phyloP scores from a whole-genome alignment of 148 eudicot species.

The Rhododendron ferrugineum region DNA sequence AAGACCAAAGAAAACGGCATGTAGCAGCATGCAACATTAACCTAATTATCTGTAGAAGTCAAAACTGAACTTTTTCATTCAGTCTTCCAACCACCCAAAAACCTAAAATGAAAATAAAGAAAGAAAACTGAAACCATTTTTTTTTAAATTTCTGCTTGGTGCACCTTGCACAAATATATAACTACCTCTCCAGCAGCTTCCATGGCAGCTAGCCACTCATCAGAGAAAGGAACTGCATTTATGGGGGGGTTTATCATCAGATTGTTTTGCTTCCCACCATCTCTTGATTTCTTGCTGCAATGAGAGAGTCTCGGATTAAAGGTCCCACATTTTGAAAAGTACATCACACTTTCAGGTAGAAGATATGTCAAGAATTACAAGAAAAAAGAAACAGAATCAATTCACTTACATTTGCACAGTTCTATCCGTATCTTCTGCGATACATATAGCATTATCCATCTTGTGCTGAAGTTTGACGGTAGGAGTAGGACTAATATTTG shows the following conservation, averaged over 20 bases:
- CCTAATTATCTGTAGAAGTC: neutral
- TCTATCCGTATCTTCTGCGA: conserved; percentile 13
- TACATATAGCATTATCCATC: conserved; percentile 11
- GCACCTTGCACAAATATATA: neutral
- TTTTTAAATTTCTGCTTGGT: neutral
- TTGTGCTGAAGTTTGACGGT: conserved; percentile 11
- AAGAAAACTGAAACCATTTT: neutral
- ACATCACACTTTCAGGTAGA: neutral
- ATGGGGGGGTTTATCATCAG: conserved; percentile 32
- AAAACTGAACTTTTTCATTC: neutral
- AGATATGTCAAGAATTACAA: neutral
- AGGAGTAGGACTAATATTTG: conserved; percentile 4
- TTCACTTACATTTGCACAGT: conserved; percentile 27
- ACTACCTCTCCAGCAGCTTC: conserved; percentile 99
- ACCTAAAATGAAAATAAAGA: neutral
- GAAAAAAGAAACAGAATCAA: neutral
- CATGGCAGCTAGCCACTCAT: conserved; percentile 96
- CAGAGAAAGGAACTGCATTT: conserved; percentile 85
- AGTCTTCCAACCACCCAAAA: neutral
- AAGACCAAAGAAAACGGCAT: neutral
- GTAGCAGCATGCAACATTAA: neutral
- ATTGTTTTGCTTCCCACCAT: conserved; percentile 22
- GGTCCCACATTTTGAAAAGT: neutral
- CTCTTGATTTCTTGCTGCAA: conserved; percentile 42
- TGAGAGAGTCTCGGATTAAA: neutral